phyloP scores from a whole-genome alignment of 1,284 basidiomycete species.

The Ganoderma boninense region DNA sequence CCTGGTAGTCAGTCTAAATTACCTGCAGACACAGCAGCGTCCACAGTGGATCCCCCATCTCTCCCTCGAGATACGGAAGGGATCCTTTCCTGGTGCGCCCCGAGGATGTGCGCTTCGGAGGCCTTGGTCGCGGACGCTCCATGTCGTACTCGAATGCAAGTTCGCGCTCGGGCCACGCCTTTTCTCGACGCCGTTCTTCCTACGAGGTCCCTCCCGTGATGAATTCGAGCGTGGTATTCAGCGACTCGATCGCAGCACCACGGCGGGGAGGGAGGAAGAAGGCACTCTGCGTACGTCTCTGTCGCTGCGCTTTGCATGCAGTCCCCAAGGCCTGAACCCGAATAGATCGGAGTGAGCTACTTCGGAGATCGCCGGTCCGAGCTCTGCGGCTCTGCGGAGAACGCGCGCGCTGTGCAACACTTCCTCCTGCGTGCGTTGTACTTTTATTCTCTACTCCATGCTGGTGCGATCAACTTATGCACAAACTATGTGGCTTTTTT shows the following conservation, averaged over 20 bases:
- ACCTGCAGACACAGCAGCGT: background rate
- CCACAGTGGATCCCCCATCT: background rate
- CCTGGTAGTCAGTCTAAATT: too few species aligned
- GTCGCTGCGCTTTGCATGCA: background rate
- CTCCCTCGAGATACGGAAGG: background rate
- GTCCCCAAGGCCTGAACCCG: background rate
- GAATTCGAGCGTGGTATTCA: background rate
- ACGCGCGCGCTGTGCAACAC: conserved; percentile 73
- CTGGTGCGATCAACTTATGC: background rate
- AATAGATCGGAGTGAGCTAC: conserved; percentile 84
- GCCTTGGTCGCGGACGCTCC: background rate
- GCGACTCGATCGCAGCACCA: background rate
- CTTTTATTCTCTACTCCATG: conserved; percentile 40
- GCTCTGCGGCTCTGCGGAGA: conserved; percentile 85
- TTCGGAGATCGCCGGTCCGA: conserved; percentile 59
- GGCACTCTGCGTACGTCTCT: conserved; percentile 69
- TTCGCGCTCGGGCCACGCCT: background rate
- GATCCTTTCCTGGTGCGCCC: background rate
- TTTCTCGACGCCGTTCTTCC: background rate
- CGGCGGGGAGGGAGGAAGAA: conserved; percentile 60
- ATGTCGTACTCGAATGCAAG: background rate
- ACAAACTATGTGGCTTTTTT: conserved; percentile 24
- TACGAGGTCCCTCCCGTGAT: background rate
- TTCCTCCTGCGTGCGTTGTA: conserved; percentile 71
- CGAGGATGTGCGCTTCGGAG: background rate